Conservation (phyloP, 2,329 filamentous ascomycete genomes). For the Onygena corvina region DNA sequence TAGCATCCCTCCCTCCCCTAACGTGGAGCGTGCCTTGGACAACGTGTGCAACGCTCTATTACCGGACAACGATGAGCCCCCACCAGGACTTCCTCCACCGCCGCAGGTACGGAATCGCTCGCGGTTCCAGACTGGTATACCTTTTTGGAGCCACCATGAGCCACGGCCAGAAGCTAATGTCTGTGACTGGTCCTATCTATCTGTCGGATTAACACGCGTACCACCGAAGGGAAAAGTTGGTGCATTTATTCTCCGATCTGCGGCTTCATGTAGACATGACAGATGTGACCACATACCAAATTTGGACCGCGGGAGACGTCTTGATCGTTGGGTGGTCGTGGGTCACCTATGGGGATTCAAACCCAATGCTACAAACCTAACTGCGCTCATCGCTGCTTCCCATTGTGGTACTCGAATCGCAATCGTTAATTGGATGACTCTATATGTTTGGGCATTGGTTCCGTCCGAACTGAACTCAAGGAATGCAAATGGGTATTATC, state of each 20-base stretch:
- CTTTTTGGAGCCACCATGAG: neutral
- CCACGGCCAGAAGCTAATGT: neutral
- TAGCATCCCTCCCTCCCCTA: constrained; percentile 10
- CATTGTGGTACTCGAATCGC: constrained; percentile 29
- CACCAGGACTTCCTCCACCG: no score
- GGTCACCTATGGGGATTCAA: constrained; percentile 29
- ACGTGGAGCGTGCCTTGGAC: constrained; percentile 17
- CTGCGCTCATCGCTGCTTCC: constrained; percentile 26
- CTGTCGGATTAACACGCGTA: neutral
- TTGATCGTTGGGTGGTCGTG: constrained; percentile 27
- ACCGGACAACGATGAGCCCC: neutral
- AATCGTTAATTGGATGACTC: constrained; percentile 31
- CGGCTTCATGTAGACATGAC: constrained; percentile 20
- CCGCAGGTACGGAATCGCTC: no score
- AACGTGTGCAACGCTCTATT: constrained; percentile 6
- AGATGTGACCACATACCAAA: constrained; percentile 27
- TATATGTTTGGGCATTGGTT: constrained; percentile 32
- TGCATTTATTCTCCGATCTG: constrained; percentile 27
- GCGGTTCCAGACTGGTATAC: neutral
- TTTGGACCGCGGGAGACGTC: constrained; percentile 31
- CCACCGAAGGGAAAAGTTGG: neutral
- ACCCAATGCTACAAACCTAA: constrained; percentile 23
- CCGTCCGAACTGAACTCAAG: constrained; percentile 28
- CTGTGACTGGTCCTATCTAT: neutral
- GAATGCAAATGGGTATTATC: constrained; percentile 25